Evolutionary conservation across 2,329 filamentous ascomycete genomes (phyloP), one percentile per base, ranked within the genome.

Genomic region (Blumeria graminis): DNA sequence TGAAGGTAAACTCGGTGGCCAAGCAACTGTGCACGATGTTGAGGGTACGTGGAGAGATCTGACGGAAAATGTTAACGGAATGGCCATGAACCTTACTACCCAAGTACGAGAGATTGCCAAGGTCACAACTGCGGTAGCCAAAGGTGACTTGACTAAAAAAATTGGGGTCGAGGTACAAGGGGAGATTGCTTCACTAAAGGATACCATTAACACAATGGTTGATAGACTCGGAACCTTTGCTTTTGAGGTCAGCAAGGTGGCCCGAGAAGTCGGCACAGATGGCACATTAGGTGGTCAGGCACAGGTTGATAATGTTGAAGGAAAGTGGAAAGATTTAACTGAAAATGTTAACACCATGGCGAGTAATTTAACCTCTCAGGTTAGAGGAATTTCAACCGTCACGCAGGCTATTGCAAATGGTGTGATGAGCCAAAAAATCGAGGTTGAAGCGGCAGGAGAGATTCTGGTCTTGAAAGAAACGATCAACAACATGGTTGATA

Each of bases 201-300:
- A 89, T 65, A 98, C 90, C 7, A 96, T 96, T 72, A 96, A 96
- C 69, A 93, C 86, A 66, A 96, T 96, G 90, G 92, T 96, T 67
- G 90, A 96, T 69, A 88, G 94, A 64, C 76, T 96, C 48, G 87
- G 93, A 63, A 90, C 90, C 50, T 96, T 96, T 68, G 90, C 90
- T 57, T 92, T 92, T 63, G 89, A 96, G 69, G 90, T 96, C 67
- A 95, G 90, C 68, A 89, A 92, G 68, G 82, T 96, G 61, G 90
- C 90, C 53, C 83, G 87, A 67, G 90, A 96, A 71, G 90, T 96
- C 73, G 90, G 90, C 63, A 96, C 90, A 1, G 90, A 96, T 69
- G 90, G 90, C 62, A 90, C 88, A 53, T 78, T 96, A 43, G 90
- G 90, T 63, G 90, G 90, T 55, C 90, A 96, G 69, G 90, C 90